Conservation (phyloP, 2,329 filamentous ascomycete genomes). For the Phoma sp. region DNA sequence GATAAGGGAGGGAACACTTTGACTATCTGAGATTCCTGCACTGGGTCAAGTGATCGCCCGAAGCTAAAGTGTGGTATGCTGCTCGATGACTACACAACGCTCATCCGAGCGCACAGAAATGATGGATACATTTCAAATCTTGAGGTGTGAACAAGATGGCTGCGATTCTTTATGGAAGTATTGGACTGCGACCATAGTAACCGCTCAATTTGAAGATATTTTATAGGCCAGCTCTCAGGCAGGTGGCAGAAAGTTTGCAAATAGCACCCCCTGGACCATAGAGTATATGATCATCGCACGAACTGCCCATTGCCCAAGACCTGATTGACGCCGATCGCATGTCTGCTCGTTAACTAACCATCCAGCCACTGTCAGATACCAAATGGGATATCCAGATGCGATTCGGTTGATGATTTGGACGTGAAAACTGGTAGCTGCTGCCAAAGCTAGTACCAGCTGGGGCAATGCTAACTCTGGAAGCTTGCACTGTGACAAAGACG, state of each 20-base stretch:
- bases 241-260: slow-evolving; percentile 88
- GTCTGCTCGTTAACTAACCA: slow-evolving; percentile 23
- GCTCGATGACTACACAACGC: no score
- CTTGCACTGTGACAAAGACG: slow-evolving; percentile 11
- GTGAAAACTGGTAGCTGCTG: slow-evolving; percentile 83
- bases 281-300: slow-evolving; percentile 78
- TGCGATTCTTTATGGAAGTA: no score
- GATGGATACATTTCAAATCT: no score
- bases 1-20: no score
- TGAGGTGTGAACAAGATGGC: no score
- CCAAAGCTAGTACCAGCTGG: slow-evolving; percentile 72
- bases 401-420: slow-evolving; percentile 93
- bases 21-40: no score
- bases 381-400: slow-evolving; percentile 84
- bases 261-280: slow-evolving; percentile 80
- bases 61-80: no score
- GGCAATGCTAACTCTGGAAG: slow-evolving; percentile 65
- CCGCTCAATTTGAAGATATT: background rate
- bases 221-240: slow-evolving; percentile 52
- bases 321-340: background rate
- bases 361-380: slow-evolving; percentile 80
- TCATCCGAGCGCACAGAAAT: no score
- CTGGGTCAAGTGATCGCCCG: no score
- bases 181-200: no score
- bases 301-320: slow-evolving; percentile 23